phyloP scores from a whole-genome alignment of 495 filamentous ascomycete genomes.

The Penicillium canariense region DNA sequence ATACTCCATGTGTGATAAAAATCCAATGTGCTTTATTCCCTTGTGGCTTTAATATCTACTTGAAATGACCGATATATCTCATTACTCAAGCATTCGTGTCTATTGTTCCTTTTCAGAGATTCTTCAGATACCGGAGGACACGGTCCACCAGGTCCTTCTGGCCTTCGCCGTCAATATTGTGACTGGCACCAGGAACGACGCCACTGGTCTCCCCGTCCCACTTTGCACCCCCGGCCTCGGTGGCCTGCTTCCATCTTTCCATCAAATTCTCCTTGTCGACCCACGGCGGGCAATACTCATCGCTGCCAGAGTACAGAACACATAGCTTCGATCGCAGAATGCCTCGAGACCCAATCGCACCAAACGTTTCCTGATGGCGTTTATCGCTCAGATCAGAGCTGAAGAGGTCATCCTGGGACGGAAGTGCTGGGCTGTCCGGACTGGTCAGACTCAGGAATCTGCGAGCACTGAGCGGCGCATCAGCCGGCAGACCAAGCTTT shows the following conservation, averaged over 20 bases:
- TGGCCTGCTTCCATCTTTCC: slow-evolving; percentile 65
- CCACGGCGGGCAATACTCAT: slow-evolving; percentile 64
- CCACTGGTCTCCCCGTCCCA: slow-evolving; percentile 56
- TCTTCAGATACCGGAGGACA: slow-evolving; percentile 55
- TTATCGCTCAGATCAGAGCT: slow-evolving; percentile 69
- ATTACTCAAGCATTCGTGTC: background rate
- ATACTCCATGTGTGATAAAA: slow-evolving; percentile 22
- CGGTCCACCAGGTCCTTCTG: slow-evolving; percentile 51
- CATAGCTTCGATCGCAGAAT: slow-evolving; percentile 51
- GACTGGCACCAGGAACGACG: slow-evolving; percentile 57
- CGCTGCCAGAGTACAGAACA: slow-evolving; percentile 64
- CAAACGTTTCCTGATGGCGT: slow-evolving; percentile 62
- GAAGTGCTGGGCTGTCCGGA: slow-evolving; percentile 48
- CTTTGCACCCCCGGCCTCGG: slow-evolving; percentile 39
- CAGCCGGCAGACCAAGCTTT: slow-evolving; percentile 43
- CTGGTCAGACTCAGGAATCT: slow-evolving; percentile 67
- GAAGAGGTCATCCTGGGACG: slow-evolving; percentile 85
- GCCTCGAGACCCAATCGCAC: slow-evolving; percentile 50
- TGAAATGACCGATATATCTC: background rate
- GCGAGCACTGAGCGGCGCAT: slow-evolving; percentile 52
- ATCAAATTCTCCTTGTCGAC: slow-evolving; percentile 67
- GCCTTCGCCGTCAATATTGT: slow-evolving; percentile 55
- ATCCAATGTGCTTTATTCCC: slow-evolving; percentile 19
- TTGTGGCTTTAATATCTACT: slow-evolving; percentile 10
- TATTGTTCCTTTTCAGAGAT: slow-evolving; percentile 29